Evolutionary conservation across 2,329 filamentous ascomycete species (phyloP).

Genomic region (Cladosporium oxysporum): DNA sequence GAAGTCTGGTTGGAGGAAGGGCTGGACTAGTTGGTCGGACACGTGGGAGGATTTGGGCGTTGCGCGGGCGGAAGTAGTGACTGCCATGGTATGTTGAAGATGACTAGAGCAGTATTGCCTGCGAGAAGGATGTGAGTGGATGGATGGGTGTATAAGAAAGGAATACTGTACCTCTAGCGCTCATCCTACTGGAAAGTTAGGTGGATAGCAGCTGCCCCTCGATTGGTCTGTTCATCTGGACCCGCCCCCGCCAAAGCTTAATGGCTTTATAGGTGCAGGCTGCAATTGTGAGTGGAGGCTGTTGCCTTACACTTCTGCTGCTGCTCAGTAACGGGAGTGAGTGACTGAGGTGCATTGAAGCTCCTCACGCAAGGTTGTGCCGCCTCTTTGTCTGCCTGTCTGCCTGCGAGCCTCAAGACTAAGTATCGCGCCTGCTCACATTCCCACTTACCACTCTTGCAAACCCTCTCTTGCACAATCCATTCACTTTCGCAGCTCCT

Average conservation of each 20-base stretch:
- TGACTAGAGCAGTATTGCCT: neutral
- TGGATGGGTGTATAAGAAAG: neutral
- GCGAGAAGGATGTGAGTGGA: neutral
- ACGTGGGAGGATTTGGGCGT: conserved; percentile 59
- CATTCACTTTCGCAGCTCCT: neutral
- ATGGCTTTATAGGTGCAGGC: neutral
- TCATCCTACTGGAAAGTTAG: neutral
- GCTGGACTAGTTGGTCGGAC: conserved; percentile 69
- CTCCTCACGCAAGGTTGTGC: neutral
- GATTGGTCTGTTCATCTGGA: neutral
- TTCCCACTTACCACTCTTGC: neutral
- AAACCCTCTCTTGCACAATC: neutral
- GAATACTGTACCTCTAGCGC: neutral
- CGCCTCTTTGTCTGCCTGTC: neutral
- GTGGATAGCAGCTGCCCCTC: neutral
- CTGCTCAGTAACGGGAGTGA: neutral
- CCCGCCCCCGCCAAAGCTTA: conserved; percentile 12
- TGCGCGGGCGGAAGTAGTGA: neutral
- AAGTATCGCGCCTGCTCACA: neutral
- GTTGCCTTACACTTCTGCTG: neutral
- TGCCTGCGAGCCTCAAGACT: conserved; percentile 6
- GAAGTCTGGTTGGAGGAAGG: conserved; percentile 76
- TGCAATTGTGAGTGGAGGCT: neutral
- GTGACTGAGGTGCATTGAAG: neutral
- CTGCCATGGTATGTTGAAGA: conserved; percentile 4